A percentile compares a stretch with the other conserved stretches of the same genome.
phyloP scores from a whole-genome alignment of 352 stramenopile genomes.

The Bremia lactucae region DNA sequence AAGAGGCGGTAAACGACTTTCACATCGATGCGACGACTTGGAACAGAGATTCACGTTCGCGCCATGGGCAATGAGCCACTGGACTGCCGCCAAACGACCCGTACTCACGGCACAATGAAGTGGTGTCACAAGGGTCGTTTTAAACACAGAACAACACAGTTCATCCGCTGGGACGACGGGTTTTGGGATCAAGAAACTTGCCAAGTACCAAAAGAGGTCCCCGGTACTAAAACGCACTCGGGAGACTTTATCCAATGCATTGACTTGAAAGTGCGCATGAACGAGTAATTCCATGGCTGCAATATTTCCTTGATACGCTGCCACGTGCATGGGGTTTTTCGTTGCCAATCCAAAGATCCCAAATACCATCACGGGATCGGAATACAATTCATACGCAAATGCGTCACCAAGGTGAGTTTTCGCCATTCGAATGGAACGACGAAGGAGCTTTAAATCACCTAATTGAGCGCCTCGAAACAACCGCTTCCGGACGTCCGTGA shows the following conservation, averaged over 20 bases:
- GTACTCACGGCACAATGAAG: conserved; percentile 76
- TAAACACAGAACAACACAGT: conserved; percentile 51
- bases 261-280: conserved; percentile 45
- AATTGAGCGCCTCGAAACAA: conserved; percentile 66
- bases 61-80: conserved; percentile 58
- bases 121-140: conserved; percentile 60
- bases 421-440: conserved; percentile 44
- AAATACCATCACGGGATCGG: conserved; percentile 51
- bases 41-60: conserved; percentile 72
- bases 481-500: conserved; percentile 53
- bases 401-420: conserved; percentile 33
- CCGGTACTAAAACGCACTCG: conserved; percentile 65
- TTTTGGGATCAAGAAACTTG: conserved; percentile 58
- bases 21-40: conserved; percentile 55
- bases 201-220: conserved; percentile 77
- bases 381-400: conserved; percentile 59
- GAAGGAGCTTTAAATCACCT: conserved; percentile 48
- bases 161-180: conserved; percentile 58
- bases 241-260: conserved; percentile 74
- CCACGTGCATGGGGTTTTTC: conserved; percentile 82
- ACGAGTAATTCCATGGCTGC: conserved; percentile 53
- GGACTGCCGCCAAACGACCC: conserved; percentile 54
- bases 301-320: conserved; percentile 72
- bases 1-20: conserved; percentile 61
- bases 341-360: conserved; percentile 63